Conservation (phyloP, 2,329 filamentous ascomycete species). For the Coleophoma cylindrospora region DNA sequence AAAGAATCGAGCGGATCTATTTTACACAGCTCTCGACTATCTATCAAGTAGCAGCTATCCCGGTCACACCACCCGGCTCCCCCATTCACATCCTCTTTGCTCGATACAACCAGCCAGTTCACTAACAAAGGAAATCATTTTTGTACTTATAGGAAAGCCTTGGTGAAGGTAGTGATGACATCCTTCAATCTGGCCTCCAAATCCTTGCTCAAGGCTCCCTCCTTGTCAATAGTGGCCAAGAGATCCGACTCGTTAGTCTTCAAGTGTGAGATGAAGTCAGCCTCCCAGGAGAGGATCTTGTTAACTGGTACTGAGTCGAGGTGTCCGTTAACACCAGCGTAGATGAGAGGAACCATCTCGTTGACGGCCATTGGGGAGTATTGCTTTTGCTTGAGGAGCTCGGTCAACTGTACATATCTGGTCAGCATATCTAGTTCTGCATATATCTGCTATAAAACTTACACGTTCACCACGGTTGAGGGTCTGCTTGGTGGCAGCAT, state of each 20-base stretch:
- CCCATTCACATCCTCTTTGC: conserved; percentile 9
- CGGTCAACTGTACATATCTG: conserved; percentile 59
- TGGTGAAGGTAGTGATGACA: conserved; percentile 75
- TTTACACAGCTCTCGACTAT: conserved; percentile 24
- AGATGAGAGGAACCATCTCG: conserved; percentile 99
- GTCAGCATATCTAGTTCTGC: conserved; percentile 10
- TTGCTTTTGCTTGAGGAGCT: conserved; percentile 99
- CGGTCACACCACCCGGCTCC: conserved; percentile 4
- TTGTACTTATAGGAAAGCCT: conserved; percentile 65
- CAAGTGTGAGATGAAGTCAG: conserved; percentile 89
- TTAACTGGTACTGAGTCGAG: conserved; percentile 82
- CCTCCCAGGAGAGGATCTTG: conserved; percentile 93
- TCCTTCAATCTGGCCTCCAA: conserved; percentile 79
- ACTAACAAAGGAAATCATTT: conserved; percentile 22
- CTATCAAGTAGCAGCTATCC: conserved; percentile 17
- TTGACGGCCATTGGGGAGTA: conserved; percentile 98
- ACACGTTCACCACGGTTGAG: conserved; percentile 97
- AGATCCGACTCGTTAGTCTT: conserved; percentile 85
- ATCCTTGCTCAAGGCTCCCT: conserved; percentile 94
- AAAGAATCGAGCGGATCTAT: conserved; percentile 25
- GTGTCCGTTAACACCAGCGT: conserved; percentile 96
- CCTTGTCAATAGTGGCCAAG: conserved; percentile 84
- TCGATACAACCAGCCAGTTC: conserved; percentile 15
- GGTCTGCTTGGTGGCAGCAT: conserved; percentile 98
- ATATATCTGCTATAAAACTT: conserved; percentile 34